A percentile compares a stretch with the other conserved stretches of the same genome.
phyloP scores from a whole-genome alignment of 2,329 filamentous ascomycete species.

The Cercospora sp. region DNA sequence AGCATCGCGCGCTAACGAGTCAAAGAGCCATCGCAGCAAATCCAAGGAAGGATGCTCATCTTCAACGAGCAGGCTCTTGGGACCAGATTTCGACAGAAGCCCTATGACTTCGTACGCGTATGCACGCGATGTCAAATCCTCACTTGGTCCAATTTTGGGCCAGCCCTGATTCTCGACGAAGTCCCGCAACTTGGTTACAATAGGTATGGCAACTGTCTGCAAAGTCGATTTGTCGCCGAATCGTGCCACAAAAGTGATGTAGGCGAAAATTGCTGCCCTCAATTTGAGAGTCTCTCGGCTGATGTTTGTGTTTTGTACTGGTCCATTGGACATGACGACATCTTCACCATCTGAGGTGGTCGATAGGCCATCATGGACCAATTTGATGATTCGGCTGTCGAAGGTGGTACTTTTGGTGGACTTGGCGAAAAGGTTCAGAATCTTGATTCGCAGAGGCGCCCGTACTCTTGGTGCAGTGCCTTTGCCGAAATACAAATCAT shows the following conservation, averaged over 20 bases:
- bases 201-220: conserved; percentile 63
- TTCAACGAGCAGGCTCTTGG: conserved; percentile 57
- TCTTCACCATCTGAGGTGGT: conserved; percentile 40
- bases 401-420: conserved; percentile 73
- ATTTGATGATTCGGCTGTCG: conserved; percentile 64
- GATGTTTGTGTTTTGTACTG: conserved; percentile 47
- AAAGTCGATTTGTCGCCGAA: conserved; percentile 66
- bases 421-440: conserved; percentile 73
- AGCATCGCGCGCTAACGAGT: conserved; percentile 76
- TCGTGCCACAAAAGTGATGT: conserved; percentile 82
- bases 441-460: conserved; percentile 73
- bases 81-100: conserved; percentile 68
- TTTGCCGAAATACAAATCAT: conserved; percentile 70
- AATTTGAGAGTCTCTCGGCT: conserved; percentile 77
- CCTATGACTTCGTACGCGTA: conserved; percentile 91
- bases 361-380: conserved; percentile 67
- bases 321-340: conserved; percentile 35
- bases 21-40: conserved; percentile 75
- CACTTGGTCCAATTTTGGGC: conserved; percentile 62
- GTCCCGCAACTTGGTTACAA: conserved; percentile 68
- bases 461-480: conserved; percentile 53
- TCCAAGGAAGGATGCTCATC: conserved; percentile 48
- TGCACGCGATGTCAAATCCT: conserved; percentile 67
- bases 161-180: conserved; percentile 83
- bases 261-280: conserved; percentile 78